Conservation (phyloP, 2,329 filamentous ascomycete species). For the Aureobasidium sp. region DNA sequence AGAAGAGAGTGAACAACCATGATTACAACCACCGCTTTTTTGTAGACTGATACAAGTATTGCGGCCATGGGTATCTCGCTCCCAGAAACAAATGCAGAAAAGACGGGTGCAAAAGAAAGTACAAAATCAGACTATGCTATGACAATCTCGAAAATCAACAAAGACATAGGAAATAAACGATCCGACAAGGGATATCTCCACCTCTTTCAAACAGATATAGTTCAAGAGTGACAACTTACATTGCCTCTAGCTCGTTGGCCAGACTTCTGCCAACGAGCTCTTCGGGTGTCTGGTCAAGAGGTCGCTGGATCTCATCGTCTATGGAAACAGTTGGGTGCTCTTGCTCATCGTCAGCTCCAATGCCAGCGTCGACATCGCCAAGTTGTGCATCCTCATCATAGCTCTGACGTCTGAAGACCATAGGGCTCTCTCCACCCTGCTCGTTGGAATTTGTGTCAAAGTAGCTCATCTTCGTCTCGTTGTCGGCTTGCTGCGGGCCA, state of each 20-base stretch:
- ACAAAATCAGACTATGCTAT: neutral
- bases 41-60: neutral
- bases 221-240: neutral
- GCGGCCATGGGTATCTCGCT: constrained; percentile 17
- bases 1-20: neutral
- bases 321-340: constrained; percentile 22
- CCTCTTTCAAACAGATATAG: neutral
- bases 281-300: constrained; percentile 18
- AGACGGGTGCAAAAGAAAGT: neutral
- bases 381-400: constrained; percentile 56
- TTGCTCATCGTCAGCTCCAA: constrained; percentile 25
- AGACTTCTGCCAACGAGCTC: constrained; percentile 21
- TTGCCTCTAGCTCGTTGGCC: constrained; percentile 22
- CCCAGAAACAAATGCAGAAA: constrained; percentile 9
- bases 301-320: constrained; percentile 18
- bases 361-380: constrained; percentile 40
- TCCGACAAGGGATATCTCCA: neutral
- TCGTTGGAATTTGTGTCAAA: constrained; percentile 18
- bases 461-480: neutral
- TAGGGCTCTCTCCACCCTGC: constrained; percentile 33
- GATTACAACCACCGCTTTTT: neutral
- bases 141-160: constrained; percentile 8
- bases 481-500: constrained; percentile 15
- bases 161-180: constrained; percentile 10
- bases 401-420: constrained; percentile 47